Percentiles rank a stretch among this genome's conserved stretches.
phyloP scores from a whole-genome alignment of 768 basidiomycete genomes.

The Kwoniella sp. region DNA sequence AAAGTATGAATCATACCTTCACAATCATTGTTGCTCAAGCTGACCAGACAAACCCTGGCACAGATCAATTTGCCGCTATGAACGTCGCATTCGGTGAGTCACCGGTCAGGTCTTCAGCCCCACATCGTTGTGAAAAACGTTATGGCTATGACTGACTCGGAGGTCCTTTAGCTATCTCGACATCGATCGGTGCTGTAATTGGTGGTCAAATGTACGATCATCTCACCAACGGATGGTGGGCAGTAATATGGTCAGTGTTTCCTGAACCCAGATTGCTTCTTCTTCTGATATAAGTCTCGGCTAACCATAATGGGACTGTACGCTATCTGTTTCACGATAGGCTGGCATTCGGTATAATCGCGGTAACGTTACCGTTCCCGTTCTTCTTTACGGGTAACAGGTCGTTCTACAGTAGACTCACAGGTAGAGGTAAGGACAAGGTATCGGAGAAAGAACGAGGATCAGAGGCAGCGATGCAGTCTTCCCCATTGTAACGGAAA shows the following conservation, averaged over 20 bases:
- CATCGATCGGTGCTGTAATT: conserved; percentile 30
- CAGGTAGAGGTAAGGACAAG: conserved; percentile 3
- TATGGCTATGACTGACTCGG: neutral
- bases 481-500: too few relatives aligned
- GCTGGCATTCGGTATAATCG: conserved; percentile 25
- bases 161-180: neutral
- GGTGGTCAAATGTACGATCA: conserved; percentile 47
- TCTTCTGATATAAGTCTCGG: neutral
- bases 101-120: neutral
- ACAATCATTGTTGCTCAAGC: too few relatives aligned
- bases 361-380: conserved; percentile 17
- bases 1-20: neutral
- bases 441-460: conserved; percentile 1
- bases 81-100: conserved; percentile 38
- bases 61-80: conserved; percentile 47
- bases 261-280: neutral
- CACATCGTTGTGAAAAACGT: neutral
- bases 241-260: conserved; percentile 34
- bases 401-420: conserved; percentile 11
- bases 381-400: conserved; percentile 27
- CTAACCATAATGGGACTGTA: neutral
- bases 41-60: neutral
- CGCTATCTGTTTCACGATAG: neutral
- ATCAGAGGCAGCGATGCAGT: neutral
- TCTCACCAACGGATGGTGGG: conserved; percentile 35